These are phyloP conservation scores for Excoecaria cochinchinensis DNA, from an alignment of 345 rosid genomes.

Conservation along the genomic window DNA sequence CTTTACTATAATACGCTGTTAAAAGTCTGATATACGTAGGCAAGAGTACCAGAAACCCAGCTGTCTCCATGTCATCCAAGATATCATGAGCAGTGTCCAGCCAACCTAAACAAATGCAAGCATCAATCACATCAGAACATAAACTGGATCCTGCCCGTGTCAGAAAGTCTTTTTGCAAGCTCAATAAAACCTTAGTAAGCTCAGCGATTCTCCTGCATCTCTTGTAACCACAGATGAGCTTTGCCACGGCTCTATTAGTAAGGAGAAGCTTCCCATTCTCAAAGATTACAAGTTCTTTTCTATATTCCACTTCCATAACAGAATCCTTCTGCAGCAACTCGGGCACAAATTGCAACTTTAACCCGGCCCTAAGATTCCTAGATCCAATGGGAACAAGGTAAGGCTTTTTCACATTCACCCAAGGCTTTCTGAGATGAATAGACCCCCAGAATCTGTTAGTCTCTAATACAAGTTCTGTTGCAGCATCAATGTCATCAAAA, in stretches of 20 bases:
- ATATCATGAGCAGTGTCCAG: slow-evolving; percentile 83
- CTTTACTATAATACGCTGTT: slow-evolving; percentile 48
- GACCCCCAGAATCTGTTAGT: slow-evolving; percentile 35
- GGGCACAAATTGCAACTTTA: slow-evolving; percentile 58
- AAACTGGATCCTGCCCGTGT: slow-evolving; percentile 27
- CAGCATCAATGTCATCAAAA: slow-evolving; percentile 70
- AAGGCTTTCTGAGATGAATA: slow-evolving; percentile 22
- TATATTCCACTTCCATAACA: slow-evolving; percentile 32
- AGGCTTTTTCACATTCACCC: slow-evolving; percentile 31
- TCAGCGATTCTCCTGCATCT: slow-evolving; percentile 44
- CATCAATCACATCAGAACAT: slow-evolving; percentile 53
- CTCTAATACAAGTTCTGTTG: slow-evolving; percentile 54
- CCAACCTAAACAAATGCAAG: slow-evolving; percentile 67
- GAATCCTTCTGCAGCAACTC: slow-evolving; percentile 53
- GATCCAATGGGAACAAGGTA: slow-evolving; percentile 71
- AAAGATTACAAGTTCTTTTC: slow-evolving; percentile 40
- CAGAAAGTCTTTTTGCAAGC: slow-evolving; percentile 31
- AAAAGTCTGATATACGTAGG: slow-evolving; percentile 44
- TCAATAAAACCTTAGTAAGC: slow-evolving; percentile 54
- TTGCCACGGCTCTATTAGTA: slow-evolving; percentile 56
- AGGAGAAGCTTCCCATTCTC: slow-evolving; percentile 52
- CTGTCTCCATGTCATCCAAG: slow-evolving; percentile 67
- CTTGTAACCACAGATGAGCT: slow-evolving; percentile 58
- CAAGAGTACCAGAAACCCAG: slow-evolving; percentile 41
- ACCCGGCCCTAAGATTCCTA: slow-evolving; percentile 52